Conservation (phyloP, 495 filamentous ascomycete species). For the Endocarpon pusillum region DNA sequence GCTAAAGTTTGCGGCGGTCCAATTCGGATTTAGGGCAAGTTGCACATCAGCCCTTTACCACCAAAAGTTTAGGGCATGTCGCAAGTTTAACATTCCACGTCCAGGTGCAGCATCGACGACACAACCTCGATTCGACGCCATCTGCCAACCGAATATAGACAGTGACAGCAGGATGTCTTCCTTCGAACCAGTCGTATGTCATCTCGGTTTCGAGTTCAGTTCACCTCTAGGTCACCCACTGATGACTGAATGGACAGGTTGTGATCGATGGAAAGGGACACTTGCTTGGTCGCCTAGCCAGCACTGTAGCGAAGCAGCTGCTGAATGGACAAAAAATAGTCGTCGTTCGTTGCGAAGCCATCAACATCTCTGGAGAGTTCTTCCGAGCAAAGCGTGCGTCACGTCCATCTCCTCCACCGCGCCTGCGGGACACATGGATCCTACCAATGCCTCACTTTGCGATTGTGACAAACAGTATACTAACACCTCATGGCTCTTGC, state of each 20-base stretch:
- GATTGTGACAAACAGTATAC: background rate
- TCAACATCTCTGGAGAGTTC: conserved; percentile 99
- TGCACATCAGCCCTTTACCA: too few relatives aligned
- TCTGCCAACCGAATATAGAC: too few relatives aligned
- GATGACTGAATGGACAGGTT: conserved; percentile 34
- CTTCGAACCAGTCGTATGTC: conserved; percentile 92
- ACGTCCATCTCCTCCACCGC: too few relatives aligned
- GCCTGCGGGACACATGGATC: too few relatives aligned
- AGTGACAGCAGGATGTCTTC: conserved; percentile 98
- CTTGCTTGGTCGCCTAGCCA: conserved; percentile 96
- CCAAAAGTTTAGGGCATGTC: too few relatives aligned
- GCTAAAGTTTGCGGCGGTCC: too few relatives aligned
- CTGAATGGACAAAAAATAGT: conserved; percentile 99
- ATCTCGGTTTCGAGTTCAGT: conserved; percentile 2
- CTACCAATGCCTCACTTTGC: too few relatives aligned
- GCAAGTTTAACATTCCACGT: too few relatives aligned
- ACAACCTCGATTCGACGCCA: too few relatives aligned
- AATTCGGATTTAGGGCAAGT: too few relatives aligned
- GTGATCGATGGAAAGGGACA: conserved; percentile 99
- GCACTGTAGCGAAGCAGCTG: conserved; percentile 97
- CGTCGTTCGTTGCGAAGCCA: conserved; percentile 91
- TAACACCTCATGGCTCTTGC: too few relatives aligned
- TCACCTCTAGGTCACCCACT: background rate
- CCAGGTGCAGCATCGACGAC: too few relatives aligned
- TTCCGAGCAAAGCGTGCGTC: conserved; percentile 98